A percentile compares a stretch with the other conserved stretches of the same genome.
These are phyloP conservation scores for Neopestalotiopsis rosae DNA, from an alignment of 2,329 filamentous ascomycete genomes.

Conservation along the genomic window DNA sequence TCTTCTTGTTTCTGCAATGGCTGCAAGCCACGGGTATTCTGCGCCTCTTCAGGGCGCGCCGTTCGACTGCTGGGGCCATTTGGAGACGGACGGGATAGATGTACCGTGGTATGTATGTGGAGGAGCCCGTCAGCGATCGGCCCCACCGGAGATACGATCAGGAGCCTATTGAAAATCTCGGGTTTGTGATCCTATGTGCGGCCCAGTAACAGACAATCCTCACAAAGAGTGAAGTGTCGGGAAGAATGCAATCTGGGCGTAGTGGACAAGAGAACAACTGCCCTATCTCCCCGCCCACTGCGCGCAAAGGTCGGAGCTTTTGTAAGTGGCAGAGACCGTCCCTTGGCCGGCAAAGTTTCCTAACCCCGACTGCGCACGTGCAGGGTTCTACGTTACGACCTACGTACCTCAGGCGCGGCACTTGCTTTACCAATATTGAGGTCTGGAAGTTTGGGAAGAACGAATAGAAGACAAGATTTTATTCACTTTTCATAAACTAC, in stretches of 20 bases:
- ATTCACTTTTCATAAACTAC: too few relatives aligned
- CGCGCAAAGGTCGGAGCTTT: background rate
- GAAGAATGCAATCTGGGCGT: too few relatives aligned
- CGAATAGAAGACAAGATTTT: too few relatives aligned
- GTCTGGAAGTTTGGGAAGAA: too few relatives aligned
- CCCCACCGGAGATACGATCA: background rate
- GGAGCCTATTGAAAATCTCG: background rate
- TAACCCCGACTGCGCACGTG: background rate
- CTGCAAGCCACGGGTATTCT: constrained; percentile 14
- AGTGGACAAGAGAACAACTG: too few relatives aligned
- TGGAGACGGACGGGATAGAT: too few relatives aligned
- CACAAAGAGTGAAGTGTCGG: too few relatives aligned
- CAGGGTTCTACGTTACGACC: background rate
- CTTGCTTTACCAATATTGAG: too few relatives aligned
- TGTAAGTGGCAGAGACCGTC: background rate
- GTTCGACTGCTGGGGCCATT: background rate
- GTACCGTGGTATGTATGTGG: background rate
- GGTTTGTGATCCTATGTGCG: background rate
- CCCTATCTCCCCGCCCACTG: too few relatives aligned
- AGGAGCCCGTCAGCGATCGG: background rate
- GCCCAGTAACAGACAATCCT: background rate
- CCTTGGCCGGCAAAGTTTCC: background rate
- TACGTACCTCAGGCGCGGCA: background rate
- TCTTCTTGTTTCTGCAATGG: constrained; percentile 15
- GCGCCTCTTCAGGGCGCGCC: constrained; percentile 7